phyloP scores from a whole-genome alignment of 1,284 basidiomycete species.

The Earliella scabrosa region DNA sequence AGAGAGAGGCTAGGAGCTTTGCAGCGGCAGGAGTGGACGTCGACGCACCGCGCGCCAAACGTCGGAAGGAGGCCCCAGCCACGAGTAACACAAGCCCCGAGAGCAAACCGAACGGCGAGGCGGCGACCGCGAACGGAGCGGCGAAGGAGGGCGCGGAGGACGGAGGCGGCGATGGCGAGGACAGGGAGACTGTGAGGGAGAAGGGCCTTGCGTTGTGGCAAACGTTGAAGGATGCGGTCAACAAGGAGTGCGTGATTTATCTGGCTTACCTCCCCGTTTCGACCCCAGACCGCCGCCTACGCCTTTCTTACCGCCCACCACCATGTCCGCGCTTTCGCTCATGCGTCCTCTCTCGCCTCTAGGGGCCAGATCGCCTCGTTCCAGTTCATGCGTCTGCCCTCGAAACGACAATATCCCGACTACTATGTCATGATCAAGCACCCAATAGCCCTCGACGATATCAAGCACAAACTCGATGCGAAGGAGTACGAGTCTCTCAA shows the following conservation, averaged over 20 bases:
- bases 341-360: conserved; percentile 11
- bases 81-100: conserved; percentile 27
- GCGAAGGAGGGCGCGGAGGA: conserved; percentile 27
- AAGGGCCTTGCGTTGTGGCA: conserved; percentile 72
- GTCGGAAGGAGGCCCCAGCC: conserved; percentile 60
- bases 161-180: conserved; percentile 35
- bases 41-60: conserved; percentile 69
- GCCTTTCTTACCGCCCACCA: conserved; percentile 23
- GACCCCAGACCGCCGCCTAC: conserved; percentile 30
- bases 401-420: conserved; percentile 84
- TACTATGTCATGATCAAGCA: conserved; percentile 82
- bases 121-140: conserved; percentile 30
- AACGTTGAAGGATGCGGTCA: conserved; percentile 76
- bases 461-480: conserved; percentile 77
- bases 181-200: conserved; percentile 53
- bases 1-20: conserved; percentile 61
- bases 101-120: conserved; percentile 23
- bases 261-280: conserved; percentile 31
- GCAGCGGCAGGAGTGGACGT: conserved; percentile 52
- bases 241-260: conserved; percentile 76
- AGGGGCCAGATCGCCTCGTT: conserved; percentile 70
- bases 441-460: conserved; percentile 87
- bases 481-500: conserved; percentile 69
- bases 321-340: conserved; percentile 9
- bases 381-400: conserved; percentile 81